Base-by-base conservation (phyloP, 495 filamentous ascomycete species). In the Ascobolus immersus region DNA sequence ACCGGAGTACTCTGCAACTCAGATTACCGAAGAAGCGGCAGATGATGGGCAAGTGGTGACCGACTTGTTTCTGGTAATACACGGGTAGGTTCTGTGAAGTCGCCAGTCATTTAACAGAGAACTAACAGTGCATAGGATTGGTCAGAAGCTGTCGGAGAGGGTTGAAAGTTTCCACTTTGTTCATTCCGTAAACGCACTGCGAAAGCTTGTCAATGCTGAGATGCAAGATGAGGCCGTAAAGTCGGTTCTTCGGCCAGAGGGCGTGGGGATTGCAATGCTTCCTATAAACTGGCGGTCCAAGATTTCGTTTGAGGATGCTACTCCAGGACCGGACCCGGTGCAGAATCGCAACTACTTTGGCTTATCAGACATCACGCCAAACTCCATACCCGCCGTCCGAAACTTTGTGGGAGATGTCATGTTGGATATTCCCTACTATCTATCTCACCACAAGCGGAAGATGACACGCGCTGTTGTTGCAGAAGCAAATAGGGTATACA, bases 111-210 rank as follows among this genome's bases (percentile, higher is more conserved):
- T 15, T n/a, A n/a, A n/a, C n/a, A n/a, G n/a, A n/a, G n/a, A 13
- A 9, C 5, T 8, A 25, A 3, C 8, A 19, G 21, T 28, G 21
- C 9, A 24, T 23, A 46, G 51, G 9, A 93, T 96, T 32, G 86
- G 86, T 0, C 86, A 96, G 49, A 93, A 94, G 47, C 57, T 94
- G n/a, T 86, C 80, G 0, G 80, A 96, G 43, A 64, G 82, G 11
- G 74, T 96, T 31, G 86, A 94, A 48, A 92, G 79, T 49, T 96
- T 77, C 43, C 76, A 92, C 45, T 96, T 96, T 47, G 94, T 86
- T 0, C 81, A 93, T 48, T 74, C 77, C 3, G 82, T 93, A 45
- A 93, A 92, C 44, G 62, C 71, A 0, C 81, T 96, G 38, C 68
- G 86, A n/a, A 66, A 82, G 35, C 62, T 71, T 9, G 58, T 94